A percentile compares a stretch with the other conserved stretches of the same genome.
These are phyloP conservation scores for Elongisporangium prolatum DNA, from an alignment of 352 stramenopile species.

Conservation along the genomic window DNA sequence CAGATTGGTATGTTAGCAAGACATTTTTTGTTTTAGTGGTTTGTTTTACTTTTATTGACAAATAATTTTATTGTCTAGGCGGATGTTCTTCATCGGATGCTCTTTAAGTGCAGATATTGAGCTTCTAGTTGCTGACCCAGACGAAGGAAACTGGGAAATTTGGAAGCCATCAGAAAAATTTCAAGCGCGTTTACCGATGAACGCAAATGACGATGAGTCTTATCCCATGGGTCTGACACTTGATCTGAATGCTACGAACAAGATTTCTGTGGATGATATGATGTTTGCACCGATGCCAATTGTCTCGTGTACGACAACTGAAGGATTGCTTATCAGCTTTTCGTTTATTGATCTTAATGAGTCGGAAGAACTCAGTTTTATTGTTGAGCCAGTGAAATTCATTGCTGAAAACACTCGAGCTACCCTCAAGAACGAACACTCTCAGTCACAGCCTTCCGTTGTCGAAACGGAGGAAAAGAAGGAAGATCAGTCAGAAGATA, in stretches of 20 bases:
- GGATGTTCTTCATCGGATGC: slow-evolving; percentile 80
- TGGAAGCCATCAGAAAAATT: slow-evolving; percentile 79
- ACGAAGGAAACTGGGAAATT: slow-evolving; percentile 51
- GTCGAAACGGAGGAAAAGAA: no score
- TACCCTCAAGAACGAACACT: neutral
- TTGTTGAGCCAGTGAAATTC: slow-evolving; percentile 23
- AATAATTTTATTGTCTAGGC: slow-evolving; percentile 20
- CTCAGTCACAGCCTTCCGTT: neutral
- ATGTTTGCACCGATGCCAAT: slow-evolving; percentile 42
- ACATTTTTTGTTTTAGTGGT: no score
- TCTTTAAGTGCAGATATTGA: slow-evolving; percentile 78
- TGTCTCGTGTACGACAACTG: slow-evolving; percentile 51
- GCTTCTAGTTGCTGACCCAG: slow-evolving; percentile 59
- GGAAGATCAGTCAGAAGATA: no score
- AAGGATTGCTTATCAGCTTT: slow-evolving; percentile 63
- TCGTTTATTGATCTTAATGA: slow-evolving; percentile 64
- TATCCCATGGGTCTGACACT: slow-evolving; percentile 53
- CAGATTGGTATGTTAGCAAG: slow-evolving; percentile 35
- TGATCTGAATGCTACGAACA: slow-evolving; percentile 47
- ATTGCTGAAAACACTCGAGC: slow-evolving; percentile 10
- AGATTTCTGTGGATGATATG: slow-evolving; percentile 47
- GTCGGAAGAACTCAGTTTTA: slow-evolving; percentile 41
- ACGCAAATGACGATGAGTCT: slow-evolving; percentile 58
- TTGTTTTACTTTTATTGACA: no score
- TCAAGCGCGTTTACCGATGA: slow-evolving; percentile 70